Conservation (phyloP, 345 rosid species). For the Nephelium lappaceum region DNA sequence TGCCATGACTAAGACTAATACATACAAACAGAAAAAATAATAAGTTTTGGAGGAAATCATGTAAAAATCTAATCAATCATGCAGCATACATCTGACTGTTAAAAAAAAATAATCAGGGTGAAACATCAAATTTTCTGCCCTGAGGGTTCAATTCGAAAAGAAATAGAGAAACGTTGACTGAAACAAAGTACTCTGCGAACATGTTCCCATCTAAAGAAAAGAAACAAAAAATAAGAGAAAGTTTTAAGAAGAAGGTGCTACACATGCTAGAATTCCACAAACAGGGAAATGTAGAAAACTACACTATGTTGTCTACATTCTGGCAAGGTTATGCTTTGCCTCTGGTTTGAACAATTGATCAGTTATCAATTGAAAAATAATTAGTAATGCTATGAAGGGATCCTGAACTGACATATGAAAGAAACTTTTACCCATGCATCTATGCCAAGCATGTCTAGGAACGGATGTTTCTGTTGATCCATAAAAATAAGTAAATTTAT, state of each 20-base stretch:
- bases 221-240: neutral
- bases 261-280: neutral
- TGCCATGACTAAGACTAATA: slow-evolving; percentile 82
- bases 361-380: neutral
- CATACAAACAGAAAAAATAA: slow-evolving; percentile 13
- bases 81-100: neutral
- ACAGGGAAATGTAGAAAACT: neutral
- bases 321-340: neutral
- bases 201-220: neutral
- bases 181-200: neutral
- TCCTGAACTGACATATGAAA: neutral
- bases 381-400: neutral
- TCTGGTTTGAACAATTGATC: neutral
- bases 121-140: neutral
- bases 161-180: neutral
- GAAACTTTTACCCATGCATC: neutral
- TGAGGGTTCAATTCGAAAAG: neutral
- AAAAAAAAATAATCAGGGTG: neutral
- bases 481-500: neutral
- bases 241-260: neutral
- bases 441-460: neutral
- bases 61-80: neutral
- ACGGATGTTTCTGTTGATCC: neutral
- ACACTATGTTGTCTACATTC: neutral
- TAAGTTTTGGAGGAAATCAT: neutral